Evolutionary conservation across 805 yeast genomes (phyloP), one percentile per base, ranked within the genome.

Genomic region (Metschnikowia lochheadii): DNA sequence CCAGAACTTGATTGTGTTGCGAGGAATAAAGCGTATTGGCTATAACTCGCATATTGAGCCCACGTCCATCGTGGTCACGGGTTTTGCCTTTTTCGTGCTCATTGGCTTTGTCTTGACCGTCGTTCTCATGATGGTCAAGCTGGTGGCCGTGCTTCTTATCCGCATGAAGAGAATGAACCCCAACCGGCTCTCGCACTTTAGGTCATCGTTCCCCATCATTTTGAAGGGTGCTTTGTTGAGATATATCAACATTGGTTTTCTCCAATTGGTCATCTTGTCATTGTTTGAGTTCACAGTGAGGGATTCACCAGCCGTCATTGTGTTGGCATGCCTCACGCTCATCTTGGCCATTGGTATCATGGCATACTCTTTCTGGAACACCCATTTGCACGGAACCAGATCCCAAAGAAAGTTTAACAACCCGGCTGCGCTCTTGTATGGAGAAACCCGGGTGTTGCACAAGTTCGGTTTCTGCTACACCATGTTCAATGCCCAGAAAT

Each of bases 291-390:
- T 89, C 66, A 81, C 85, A 6, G 78, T 77, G 60, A 71, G 78
- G 47, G 97, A 91, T 62, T 89, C 97, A 0, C 86, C 95, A 1
- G 97, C 96, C 0, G 89, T 91, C 31, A 81, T 91, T 51, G 90
- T 89, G 5, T 69, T 89, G 52, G 92, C 96, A 2, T 84, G 81
- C 35, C 69, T 91, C 44, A 83, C 88, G 66, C 70, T 91, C 38
- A 44, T 89, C 1, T 69, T 85, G 50, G 75, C 87, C 1, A 53
- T 84, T 5, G 80, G 81, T 2, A 73, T 87, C 35, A 72, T 89
- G 73, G 69, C 73, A 1, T 85, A 84, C 82, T 78, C 89, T 18
- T 76, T 81, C 48, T 85, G 70, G 68, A 82, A 85, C 69, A 85
- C 90, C 14, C 64, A 75, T 49, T 58, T 65, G 38, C 82, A 82